Evolutionary conservation across 192 early-diverging fungal genomes (phyloP).

Genomic region (Powellomyces hirtus): DNA sequence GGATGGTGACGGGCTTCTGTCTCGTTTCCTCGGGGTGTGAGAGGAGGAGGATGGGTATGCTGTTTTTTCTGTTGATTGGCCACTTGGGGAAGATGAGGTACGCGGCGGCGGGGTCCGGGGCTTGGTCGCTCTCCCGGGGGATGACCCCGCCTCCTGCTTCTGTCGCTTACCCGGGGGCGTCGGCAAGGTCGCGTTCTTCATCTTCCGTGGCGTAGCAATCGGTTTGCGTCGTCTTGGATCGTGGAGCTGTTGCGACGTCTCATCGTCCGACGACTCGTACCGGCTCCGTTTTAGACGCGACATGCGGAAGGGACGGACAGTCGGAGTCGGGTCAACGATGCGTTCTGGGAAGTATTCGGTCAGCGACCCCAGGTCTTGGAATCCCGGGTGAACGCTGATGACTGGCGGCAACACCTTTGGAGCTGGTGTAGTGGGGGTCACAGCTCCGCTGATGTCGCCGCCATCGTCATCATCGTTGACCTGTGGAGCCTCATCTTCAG

Average conservation of each 20-base stretch:
- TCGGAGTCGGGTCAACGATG: not conserved
- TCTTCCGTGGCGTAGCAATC: not conserved
- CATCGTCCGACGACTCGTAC: constrained; percentile 5
- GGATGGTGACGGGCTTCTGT: not conserved
- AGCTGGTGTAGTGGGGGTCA: not conserved
- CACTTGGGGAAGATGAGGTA: no score
- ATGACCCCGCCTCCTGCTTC: not conserved
- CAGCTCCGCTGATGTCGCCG: not conserved
- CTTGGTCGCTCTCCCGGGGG: not conserved
- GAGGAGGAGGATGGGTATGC: no score
- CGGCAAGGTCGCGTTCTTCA: not conserved
- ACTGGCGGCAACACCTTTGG: not conserved
- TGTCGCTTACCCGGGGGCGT: not conserved
- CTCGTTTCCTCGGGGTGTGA: not conserved
- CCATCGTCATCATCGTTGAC: not conserved
- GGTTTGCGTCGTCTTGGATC: not conserved
- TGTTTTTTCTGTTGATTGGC: no score
- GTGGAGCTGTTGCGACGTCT: not conserved
- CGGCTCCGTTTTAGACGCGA: constrained; percentile 12
- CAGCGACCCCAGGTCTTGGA: not conserved
- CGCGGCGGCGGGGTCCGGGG: not conserved
- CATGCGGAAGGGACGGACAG: not conserved
- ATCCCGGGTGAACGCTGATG: not conserved
- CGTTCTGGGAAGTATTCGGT: not conserved
- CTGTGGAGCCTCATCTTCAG: not conserved